Evolutionary conservation across 768 basidiomycete genomes (phyloP).

Genomic region (Xerocomellus amylosporus): DNA sequence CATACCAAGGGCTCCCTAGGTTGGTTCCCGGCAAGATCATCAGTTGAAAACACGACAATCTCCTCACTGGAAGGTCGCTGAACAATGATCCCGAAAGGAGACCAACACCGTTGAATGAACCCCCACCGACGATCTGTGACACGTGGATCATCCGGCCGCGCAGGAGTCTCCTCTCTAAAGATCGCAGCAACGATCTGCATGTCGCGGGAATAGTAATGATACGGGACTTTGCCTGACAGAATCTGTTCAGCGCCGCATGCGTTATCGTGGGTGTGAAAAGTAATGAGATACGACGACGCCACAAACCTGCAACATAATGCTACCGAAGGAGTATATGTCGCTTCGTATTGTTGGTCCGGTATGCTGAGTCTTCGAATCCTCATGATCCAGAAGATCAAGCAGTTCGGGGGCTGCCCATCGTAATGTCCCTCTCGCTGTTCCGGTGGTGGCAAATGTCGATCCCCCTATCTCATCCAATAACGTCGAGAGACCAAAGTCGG

Average conservation of each 20-base stretch:
- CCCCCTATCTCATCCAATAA: not conserved
- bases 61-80: conserved; percentile 3
- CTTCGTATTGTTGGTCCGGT: not conserved
- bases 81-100: not conserved
- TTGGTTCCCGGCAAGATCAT: not conserved
- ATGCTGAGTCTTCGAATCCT: conserved; percentile 1
- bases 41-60: not conserved
- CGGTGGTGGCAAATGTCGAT: not conserved
- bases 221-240: conserved; percentile 1
- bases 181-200: not conserved
- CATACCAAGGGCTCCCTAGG: not conserved
- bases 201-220: conserved; percentile 1
- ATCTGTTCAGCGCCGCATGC: conserved; percentile 1
- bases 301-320: conserved; percentile 30
- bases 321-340: conserved; percentile 21
- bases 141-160: not conserved
- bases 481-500: not conserved
- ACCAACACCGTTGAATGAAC: conserved; percentile 9
- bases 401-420: conserved; percentile 45
- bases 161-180: not conserved
- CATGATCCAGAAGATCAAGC: conserved; percentile 25
- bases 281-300: not conserved
- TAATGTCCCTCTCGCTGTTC: conserved; percentile 15
- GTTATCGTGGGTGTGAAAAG: not conserved
- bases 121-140: conserved; percentile 5